Evolutionary conservation across 1,284 basidiomycete genomes (phyloP), one percentile per base, ranked within the genome.

Genomic region (Cryptococcus sp.): DNA sequence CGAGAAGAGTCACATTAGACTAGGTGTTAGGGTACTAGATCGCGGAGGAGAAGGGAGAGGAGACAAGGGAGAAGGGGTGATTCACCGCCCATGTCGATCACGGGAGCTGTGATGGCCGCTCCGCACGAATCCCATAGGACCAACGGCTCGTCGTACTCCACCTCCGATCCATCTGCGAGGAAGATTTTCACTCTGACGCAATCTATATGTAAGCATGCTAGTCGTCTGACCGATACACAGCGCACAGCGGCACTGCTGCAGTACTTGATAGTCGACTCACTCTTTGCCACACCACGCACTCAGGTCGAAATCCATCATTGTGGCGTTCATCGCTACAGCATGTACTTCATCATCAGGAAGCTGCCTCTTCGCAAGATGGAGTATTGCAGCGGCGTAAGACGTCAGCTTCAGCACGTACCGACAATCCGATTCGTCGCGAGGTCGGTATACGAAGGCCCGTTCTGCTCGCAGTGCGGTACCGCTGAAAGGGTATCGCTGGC

Each of bases 271-370:
- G 40, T 17, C 40, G 13, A 53, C 56, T 47, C 40, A 58, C 65
- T 66, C 60, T 63, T 64, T 64, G 39, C 65, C 65, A 46, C 65
- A 67, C 65, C 65, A 66, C 42, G 59, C 49, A 27, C 48, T 39
- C 27, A 41, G 42, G 52, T 64, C 56, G 49, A 23, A 43, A 20
- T 47, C 25, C 25, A 67, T 25, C 60, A 64, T 58, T 47, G 50
- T 59, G 47, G 50, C 45, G 61, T 67, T 58, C 56, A 67, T 61
- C 51, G 65, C 65, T 52, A 25, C 25, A 25, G 6, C 3, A 38
- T 25, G 11, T 8, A 35, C 23, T n/a, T n/a, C 7, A 22, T 20
- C 27, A n/a, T 48, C 47, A n/a, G n/a, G 1, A 35, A 23, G 16
- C 11, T 27, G 7, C 42, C 6, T 45, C 42, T 19, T 4, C 1